Evolutionary conservation across 2,329 filamentous ascomycete genomes (phyloP), one percentile per base, ranked within the genome.

Genomic region (Rutstroemia sp.): DNA sequence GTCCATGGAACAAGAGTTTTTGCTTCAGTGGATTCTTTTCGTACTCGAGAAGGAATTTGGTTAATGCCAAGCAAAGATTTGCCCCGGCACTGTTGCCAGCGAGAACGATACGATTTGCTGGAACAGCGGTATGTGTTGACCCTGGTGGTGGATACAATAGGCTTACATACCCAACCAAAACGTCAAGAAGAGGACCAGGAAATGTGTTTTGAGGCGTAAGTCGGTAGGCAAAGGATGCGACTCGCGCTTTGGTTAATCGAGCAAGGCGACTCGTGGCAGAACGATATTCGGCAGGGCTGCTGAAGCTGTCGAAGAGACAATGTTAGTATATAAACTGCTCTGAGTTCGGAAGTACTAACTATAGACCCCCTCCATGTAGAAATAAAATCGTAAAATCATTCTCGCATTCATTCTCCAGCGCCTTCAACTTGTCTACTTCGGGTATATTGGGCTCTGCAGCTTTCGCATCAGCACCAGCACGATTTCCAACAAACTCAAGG

Each of bases 121-220:
- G 72, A 1, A 92, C 79, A 2, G 88, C 73, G 14, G 78, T 74
- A 68, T 94, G 88, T 46, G 82, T 78, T 0, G 87, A 79, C 17
- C 78, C 84, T 0, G 80, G 75, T 0, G 86, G 84, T 10, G 89
- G 89, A 64, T 89, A 85, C 1, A 94, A 75, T 5, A 65, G 63
- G 9, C 58, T 81, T 38, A 94, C 75, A 65, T 92, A 92, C 0
- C 86, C 82, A 36, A 86, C 75, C 10, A 92, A 71, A 2, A 81
- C 86, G 66, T 94, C 89, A 46, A 92, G 73, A 5, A 92, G 70
- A 1, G 87, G 86, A 0, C 86, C 76, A 0, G 89, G 89, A 66
- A 94, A 94, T 0, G 87, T 81, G 57, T 84, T 73, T 67, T 91
- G 85, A 0, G 89, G 89, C 9, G 87, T 81, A 2, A 92, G 78